Evolutionary conservation across 495 filamentous ascomycete genomes (phyloP).

Genomic region (Penicillium daleae): DNA sequence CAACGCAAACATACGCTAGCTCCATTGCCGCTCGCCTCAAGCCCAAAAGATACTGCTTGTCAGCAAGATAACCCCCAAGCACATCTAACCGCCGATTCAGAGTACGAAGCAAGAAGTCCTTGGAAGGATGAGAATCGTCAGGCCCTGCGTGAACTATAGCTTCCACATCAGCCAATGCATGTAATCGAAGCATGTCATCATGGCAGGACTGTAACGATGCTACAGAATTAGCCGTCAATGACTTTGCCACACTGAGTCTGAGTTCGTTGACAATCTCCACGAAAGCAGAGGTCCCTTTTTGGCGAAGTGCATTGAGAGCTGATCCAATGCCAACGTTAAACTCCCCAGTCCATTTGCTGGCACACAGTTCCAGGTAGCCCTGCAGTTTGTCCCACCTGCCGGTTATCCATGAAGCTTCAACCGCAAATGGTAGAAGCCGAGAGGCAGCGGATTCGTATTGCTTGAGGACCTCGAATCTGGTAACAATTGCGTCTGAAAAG

Average conservation of each 20-base stretch:
- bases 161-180: constrained; percentile 86
- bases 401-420: constrained; percentile 90
- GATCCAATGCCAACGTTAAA: constrained; percentile 83
- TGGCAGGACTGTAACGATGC: constrained; percentile 81
- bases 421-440: constrained; percentile 73
- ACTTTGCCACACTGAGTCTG: constrained; percentile 69
- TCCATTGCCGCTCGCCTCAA: constrained; percentile 86
- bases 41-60: constrained; percentile 95
- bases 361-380: constrained; percentile 62
- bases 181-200: constrained; percentile 78
- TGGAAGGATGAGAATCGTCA: constrained; percentile 34
- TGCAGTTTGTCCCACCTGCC: constrained; percentile 77
- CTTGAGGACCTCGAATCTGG: constrained; percentile 77
- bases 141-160: constrained; percentile 62
- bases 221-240: constrained; percentile 73
- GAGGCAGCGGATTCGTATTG: constrained; percentile 54
- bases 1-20: constrained; percentile 44
- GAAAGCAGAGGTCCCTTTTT: constrained; percentile 58
- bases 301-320: constrained; percentile 67
- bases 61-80: constrained; percentile 80
- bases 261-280: constrained; percentile 61
- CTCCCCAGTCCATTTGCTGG: constrained; percentile 59
- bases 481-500: constrained; percentile 74
- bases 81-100: constrained; percentile 78
- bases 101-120: constrained; percentile 52